phyloP scores from a whole-genome alignment of 1,284 basidiomycete species.

The Peniophora sp. region DNA sequence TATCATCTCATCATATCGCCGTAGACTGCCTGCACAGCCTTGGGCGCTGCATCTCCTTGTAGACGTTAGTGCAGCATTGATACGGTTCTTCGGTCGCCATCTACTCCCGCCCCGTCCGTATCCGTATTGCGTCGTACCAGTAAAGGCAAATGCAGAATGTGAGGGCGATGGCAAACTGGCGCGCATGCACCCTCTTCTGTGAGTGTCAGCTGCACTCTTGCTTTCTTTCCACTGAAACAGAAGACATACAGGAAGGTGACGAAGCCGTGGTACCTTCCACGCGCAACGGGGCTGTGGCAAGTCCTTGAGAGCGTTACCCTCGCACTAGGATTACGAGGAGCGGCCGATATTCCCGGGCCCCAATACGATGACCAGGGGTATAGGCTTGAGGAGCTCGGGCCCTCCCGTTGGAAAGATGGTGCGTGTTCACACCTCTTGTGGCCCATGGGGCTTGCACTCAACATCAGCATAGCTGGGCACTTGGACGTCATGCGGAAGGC shows the following conservation, averaged over 20 bases:
- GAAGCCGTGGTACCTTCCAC: slow-evolving; percentile 1
- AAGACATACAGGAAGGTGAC: neutral
- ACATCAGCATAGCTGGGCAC: neutral
- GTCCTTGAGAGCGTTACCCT: neutral
- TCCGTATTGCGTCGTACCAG: neutral
- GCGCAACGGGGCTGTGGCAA: neutral
- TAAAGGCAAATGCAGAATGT: neutral
- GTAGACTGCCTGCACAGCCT: slow-evolving; percentile 1
- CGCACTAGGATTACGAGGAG: neutral
- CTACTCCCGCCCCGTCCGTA: neutral
- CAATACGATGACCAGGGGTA: neutral
- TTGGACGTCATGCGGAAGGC: slow-evolving; percentile 1
- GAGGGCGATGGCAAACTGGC: neutral
- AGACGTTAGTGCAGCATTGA: neutral
- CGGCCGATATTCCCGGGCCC: neutral
- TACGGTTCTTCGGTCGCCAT: neutral
- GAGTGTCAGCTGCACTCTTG: neutral
- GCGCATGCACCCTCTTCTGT: slow-evolving; percentile 1
- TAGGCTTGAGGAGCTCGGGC: slow-evolving; percentile 2
- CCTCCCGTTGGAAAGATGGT: neutral
- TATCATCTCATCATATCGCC: neutral
- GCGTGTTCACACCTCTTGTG: neutral
- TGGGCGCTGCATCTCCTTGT: neutral
- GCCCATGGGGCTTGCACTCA: neutral
- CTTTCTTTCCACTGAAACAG: neutral